phyloP scores from a whole-genome alignment of 148 eudicot species.

The Bassia scoparia region DNA sequence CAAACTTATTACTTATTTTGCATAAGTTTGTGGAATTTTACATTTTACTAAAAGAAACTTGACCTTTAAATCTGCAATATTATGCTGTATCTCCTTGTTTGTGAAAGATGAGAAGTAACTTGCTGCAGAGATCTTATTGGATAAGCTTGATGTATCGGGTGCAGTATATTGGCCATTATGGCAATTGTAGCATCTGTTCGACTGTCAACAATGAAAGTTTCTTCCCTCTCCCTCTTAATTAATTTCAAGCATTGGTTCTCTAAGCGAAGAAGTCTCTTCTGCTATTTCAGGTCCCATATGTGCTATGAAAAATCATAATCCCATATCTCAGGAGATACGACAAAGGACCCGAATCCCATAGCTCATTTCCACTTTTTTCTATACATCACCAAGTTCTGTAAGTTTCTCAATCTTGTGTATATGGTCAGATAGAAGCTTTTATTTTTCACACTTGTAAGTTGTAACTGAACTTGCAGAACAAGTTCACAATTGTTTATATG shows the following conservation, averaged over 20 bases:
- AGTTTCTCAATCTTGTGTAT: not conserved
- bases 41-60: not conserved
- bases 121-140: not conserved
- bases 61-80: not conserved
- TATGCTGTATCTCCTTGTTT: not conserved
- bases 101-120: not conserved
- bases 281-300: slow-evolving; percentile 8
- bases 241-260: slow-evolving; percentile 1
- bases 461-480: not conserved
- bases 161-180: not conserved
- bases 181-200: not conserved
- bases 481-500: too few species aligned
- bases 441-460: not conserved
- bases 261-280: slow-evolving; percentile 7
- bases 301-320: not conserved
- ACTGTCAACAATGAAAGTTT: not conserved
- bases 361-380: not conserved
- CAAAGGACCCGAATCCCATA: not conserved
- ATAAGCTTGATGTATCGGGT: not conserved
- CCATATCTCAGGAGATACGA: not conserved
- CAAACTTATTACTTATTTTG: not conserved
- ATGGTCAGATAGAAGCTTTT: not conserved
- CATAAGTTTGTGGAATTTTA: not conserved
- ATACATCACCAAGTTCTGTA: not conserved
- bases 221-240: not conserved